A percentile compares a stretch with the other conserved stretches of the same genome.
These are phyloP conservation scores for Coprinellus aureogranulatus DNA, from an alignment of 768 basidiomycete species.

Conservation along the genomic window DNA sequence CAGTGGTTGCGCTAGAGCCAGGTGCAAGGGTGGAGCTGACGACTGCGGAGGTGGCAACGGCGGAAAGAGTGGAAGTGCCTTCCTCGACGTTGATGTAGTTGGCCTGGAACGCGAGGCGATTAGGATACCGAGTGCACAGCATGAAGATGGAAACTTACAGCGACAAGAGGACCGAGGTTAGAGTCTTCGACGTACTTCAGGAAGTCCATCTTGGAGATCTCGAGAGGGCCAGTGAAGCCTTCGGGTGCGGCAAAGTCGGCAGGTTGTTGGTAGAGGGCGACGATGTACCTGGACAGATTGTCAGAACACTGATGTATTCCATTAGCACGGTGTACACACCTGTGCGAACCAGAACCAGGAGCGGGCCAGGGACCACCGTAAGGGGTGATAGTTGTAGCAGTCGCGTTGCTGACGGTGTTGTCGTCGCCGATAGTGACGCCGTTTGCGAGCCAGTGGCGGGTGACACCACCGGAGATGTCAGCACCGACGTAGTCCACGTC, in stretches of 20 bases:
- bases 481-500: conserved; percentile 71
- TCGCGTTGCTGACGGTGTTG: conserved; percentile 41
- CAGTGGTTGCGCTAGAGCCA: conserved; percentile 11
- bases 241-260: conserved; percentile 58
- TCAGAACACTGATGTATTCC: neutral
- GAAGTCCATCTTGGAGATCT: neutral
- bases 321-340: conserved; percentile 37
- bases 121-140: neutral
- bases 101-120: conserved; percentile 35
- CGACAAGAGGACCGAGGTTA: conserved; percentile 8
- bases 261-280: conserved; percentile 66
- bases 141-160: neutral
- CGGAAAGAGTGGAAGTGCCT: conserved; percentile 52
- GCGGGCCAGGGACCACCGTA: conserved; percentile 75
- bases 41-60: conserved; percentile 63
- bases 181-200: conserved; percentile 1
- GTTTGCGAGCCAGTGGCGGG: conserved; percentile 81
- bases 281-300: conserved; percentile 52
- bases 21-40: conserved; percentile 54
- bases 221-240: conserved; percentile 46
- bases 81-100: conserved; percentile 75
- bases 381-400: conserved; percentile 52
- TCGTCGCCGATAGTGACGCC: conserved; percentile 46
- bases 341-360: conserved; percentile 68
- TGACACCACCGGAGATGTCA: conserved; percentile 56